Conservation (phyloP, 2,329 filamentous ascomycete species). For the Neofusicoccum umdonicola region DNA sequence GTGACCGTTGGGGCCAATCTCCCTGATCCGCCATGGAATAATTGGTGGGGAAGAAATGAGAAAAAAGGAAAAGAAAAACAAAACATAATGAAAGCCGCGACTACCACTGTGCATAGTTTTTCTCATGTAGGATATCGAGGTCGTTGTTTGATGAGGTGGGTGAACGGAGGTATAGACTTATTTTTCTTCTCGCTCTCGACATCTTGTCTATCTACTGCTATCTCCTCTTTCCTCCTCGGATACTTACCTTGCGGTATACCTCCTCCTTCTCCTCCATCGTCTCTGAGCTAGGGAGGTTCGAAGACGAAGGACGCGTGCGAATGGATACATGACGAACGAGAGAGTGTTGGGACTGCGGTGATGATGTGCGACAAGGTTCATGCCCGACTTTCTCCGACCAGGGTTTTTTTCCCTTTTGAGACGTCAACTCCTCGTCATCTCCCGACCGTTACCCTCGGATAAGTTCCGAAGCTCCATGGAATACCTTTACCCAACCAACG, state of each 20-base stretch:
- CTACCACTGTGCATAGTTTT: slow-evolving; percentile 6
- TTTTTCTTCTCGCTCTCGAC: background rate
- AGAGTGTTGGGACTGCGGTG: background rate
- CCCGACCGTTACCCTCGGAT: background rate
- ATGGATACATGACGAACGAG: too few relatives aligned
- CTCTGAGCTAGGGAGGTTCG: too few relatives aligned
- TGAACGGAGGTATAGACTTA: background rate
- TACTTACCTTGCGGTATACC: too few relatives aligned
- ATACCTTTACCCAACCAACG: too few relatives aligned
- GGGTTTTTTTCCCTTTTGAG: background rate
- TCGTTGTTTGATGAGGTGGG: background rate
- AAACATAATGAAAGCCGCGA: background rate
- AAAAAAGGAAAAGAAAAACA: background rate
- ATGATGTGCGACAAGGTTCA: background rate
- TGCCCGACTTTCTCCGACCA: background rate
- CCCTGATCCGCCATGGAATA: too few relatives aligned
- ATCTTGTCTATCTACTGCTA: background rate
- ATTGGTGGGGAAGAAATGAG: background rate
- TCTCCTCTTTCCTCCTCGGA: background rate
- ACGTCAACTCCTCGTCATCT: background rate
- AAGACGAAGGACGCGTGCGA: too few relatives aligned
- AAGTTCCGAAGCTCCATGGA: too few relatives aligned
- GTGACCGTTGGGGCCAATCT: background rate
- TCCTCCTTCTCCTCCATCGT: too few relatives aligned
- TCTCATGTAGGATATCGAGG: slow-evolving; percentile 7